These are phyloP conservation scores for Flaveria ramosissima DNA, from an alignment of 129 eudicot species.

Conservation along the genomic window DNA sequence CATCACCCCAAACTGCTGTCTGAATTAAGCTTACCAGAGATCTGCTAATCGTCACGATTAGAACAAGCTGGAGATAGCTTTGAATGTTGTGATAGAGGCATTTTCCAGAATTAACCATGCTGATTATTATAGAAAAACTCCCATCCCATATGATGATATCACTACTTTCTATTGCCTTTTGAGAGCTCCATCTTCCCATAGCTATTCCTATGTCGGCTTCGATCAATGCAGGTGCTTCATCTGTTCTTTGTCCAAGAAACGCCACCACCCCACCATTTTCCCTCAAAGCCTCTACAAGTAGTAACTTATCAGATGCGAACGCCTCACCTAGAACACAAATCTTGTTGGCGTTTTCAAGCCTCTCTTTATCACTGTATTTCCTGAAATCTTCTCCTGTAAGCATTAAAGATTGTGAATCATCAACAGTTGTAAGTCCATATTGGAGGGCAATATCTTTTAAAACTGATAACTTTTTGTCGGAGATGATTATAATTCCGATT, in stretches of 20 bases:
- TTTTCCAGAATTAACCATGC: slow-evolving; percentile 29
- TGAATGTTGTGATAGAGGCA: slow-evolving; percentile 25
- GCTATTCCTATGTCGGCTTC: slow-evolving; percentile 43
- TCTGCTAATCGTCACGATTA: slow-evolving; percentile 25
- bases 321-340: slow-evolving; percentile 43
- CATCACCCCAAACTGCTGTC: slow-evolving; percentile 24
- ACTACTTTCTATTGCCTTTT: slow-evolving; percentile 29
- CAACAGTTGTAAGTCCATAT: slow-evolving; percentile 3
- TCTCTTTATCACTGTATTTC: slow-evolving; percentile 24
- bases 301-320: slow-evolving; percentile 35
- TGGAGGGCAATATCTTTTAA: slow-evolving; percentile 19
- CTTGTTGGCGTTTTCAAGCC: slow-evolving; percentile 21
- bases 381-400: slow-evolving; percentile 41
- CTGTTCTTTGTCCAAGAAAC: slow-evolving; percentile 35
- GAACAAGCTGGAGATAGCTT: slow-evolving; percentile 37
- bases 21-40: slow-evolving; percentile 19
- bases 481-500: slow-evolving; percentile 27
- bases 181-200: slow-evolving; percentile 35
- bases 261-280: slow-evolving; percentile 35
- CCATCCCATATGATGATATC: slow-evolving; percentile 29
- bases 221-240: slow-evolving; percentile 33
- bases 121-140: slow-evolving; percentile 5
- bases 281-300: slow-evolving; percentile 35
- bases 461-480: slow-evolving; percentile 24
- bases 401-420: slow-evolving; percentile 1